Percentiles rank a stretch among this genome's conserved stretches.
Conservation (phyloP, 202 grass and related monocot species). For the Sporobolus alterniflorus region DNA sequence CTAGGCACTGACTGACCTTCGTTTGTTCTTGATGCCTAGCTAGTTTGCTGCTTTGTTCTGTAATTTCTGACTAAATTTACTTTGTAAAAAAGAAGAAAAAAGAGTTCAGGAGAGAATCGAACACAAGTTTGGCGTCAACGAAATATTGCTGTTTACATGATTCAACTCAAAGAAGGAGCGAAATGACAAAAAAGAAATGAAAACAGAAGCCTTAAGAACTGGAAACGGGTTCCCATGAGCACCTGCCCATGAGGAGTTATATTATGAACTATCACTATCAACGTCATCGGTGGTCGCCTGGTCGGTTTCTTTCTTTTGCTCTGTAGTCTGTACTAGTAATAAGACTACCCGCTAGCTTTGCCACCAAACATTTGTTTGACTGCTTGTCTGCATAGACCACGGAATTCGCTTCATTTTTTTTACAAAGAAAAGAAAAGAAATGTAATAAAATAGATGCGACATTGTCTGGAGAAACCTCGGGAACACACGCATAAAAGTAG, state of each 20-base stretch:
- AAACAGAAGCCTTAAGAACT: slow-evolving; percentile 41
- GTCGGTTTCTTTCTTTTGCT: slow-evolving; percentile 48
- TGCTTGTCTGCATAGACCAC: slow-evolving; percentile 71
- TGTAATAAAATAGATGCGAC: slow-evolving; percentile 39
- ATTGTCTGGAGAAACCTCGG: slow-evolving; percentile 68
- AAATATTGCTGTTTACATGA: background rate
- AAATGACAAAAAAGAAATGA: background rate
- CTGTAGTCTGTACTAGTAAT: background rate
- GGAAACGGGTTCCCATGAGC: slow-evolving; percentile 45
- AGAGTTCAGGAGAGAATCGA: slow-evolving; percentile 26
- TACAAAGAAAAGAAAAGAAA: background rate
- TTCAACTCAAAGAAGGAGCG: background rate
- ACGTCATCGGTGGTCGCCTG: slow-evolving; percentile 13
- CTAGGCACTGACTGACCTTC: slow-evolving; percentile 39
- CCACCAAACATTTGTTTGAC: slow-evolving; percentile 78
- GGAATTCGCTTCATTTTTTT: slow-evolving; percentile 40
- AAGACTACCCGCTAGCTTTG: too few relatives aligned
- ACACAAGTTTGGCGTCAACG: slow-evolving; percentile 10
- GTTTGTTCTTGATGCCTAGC: slow-evolving; percentile 13
- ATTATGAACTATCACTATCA: slow-evolving; percentile 50
- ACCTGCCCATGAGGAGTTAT: slow-evolving; percentile 29
- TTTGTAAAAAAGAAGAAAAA: slow-evolving; percentile 39
- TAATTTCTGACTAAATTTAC: slow-evolving; percentile 33
- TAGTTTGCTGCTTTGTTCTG: slow-evolving; percentile 39
- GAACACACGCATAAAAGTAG: slow-evolving; percentile 64